Evolutionary conservation across 108 stramenopile species (phyloP), one percentile per base, ranked within the genome.

Genomic region (Fistulifera pelliculosa): DNA sequence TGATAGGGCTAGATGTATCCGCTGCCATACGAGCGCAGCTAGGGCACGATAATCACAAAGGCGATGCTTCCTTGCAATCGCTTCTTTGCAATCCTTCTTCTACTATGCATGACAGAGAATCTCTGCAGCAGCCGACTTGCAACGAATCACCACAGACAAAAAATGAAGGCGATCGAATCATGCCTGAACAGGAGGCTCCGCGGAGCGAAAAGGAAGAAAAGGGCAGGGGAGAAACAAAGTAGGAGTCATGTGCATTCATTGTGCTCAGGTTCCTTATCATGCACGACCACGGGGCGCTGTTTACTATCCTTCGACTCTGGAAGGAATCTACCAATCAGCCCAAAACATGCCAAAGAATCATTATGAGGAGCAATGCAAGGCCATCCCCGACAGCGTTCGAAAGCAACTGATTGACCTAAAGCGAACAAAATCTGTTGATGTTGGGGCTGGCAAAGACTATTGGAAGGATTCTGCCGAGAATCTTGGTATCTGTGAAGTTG

Each of bases 301-400:
- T 31, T 76, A 76, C 51, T 76, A 64, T 59, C 70, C 73, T 0
- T 41, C 59, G 26, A 74, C 54, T 11, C 31, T 68, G 16, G 45
- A 56, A 21, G 67, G 65, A n/a, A 47, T 74, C 0, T 74, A 74
- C 45, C 73, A 74, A 54, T 62, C 69, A 35, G 73, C 67, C 26
- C 73, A 74, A 39, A 74, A 74, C 60, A 64, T 74, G 62, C 41
- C 62, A 3, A 68, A 52, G 31, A 56, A 54, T 24, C 73, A 74
- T 51, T 45, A 68, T 31, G 19, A 19, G 7, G 56, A 54, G 21
- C 49, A 52, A 0, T 74, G 73, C 25, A 19, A 42, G 17, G 12
- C n/a, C 27, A 63, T 63, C 15, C 62, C 52, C n/a, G 50, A 23
- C 19, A 5, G 5, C 5, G 50, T 51, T 5, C 17, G 22, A 22